Conservation (phyloP, 73 alveolate genomes). For the Breviolum minutum region DNA sequence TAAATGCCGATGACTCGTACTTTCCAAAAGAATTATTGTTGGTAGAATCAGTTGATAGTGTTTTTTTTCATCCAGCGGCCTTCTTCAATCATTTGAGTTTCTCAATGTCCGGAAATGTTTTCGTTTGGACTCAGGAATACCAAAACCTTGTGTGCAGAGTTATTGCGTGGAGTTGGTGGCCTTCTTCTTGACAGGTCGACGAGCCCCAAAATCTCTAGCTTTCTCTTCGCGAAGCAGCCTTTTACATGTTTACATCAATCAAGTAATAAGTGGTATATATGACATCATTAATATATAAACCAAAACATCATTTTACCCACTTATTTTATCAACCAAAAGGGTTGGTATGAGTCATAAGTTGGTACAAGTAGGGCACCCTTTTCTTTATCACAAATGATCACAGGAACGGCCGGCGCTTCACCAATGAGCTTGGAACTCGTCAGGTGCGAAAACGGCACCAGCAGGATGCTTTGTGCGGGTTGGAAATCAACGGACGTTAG, state of each 20-base stretch:
- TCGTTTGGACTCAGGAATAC: conserved; percentile 36
- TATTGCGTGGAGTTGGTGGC: conserved; percentile 91
- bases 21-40: background rate
- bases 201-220: background rate
- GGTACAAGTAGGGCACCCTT: too few species aligned
- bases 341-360: too few species aligned
- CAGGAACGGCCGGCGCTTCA: conserved; percentile 69
- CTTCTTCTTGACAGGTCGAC: conserved; percentile 67
- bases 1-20: too few species aligned
- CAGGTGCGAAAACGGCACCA: background rate
- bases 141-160: conserved; percentile 76
- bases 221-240: background rate
- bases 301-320: too few species aligned
- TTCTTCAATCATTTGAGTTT: background rate
- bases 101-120: background rate
- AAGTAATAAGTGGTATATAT: too few species aligned
- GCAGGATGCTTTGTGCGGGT: too few species aligned
- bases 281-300: too few species aligned
- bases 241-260: too few species aligned
- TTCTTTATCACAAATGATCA: too few species aligned
- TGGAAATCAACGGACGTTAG: too few species aligned
- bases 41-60: background rate
- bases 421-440: conserved; percentile 92
- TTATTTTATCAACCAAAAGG: too few species aligned
- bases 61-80: background rate